Evolutionary conservation across 2,329 filamentous ascomycete genomes (phyloP), one percentile per base, ranked within the genome.

Genomic region (Coleophoma cylindrospora): DNA sequence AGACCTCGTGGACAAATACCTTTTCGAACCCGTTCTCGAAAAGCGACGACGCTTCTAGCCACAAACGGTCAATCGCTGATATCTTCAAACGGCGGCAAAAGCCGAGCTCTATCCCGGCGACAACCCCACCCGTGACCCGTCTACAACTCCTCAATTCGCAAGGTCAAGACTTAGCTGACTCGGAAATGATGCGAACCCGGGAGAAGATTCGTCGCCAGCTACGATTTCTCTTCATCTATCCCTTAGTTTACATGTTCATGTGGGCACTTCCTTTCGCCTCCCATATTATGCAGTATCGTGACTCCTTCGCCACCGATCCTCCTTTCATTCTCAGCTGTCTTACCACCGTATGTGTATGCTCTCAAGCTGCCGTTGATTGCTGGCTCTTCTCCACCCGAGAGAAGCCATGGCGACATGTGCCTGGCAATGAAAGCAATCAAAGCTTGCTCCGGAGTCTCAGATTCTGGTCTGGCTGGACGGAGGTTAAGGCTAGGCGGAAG

Each of bases 191-290:
- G 9, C 56, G 57, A 3, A 63, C 63, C 2, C 75, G 81, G 12
- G 70, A 75, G 14, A 79, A 77, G 51, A 83, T 88, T 51, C 76
- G 79, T 41, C 78, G 83, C 10, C 86, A 91, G 60, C 74, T 91
- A 2, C 79, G 84, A 33, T 77, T 86, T 32, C 74, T 91, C 15
- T 89, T 91, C 67, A 81, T 90, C 44, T 92, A 92, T 64, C 88
- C 88, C 0, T 64, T 85, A 15, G 77, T 87, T 4, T 91, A 92
- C 66, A 74, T 87, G 17, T 66, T 80, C 4, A 80, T 89, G 56
- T 92, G 88, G 88, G 68, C 86, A 3, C 68, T 87, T 8, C 87
- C 88, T 0, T 88, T 91, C 58, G 69, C 84, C 2, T 74, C 74
- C 2, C 84, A 91, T 63, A 73, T 82, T 45, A 67, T 83, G 45